Evolutionary conservation across 164 flowering plant species (phyloP).

Genomic region (Berberis vulgaris): DNA sequence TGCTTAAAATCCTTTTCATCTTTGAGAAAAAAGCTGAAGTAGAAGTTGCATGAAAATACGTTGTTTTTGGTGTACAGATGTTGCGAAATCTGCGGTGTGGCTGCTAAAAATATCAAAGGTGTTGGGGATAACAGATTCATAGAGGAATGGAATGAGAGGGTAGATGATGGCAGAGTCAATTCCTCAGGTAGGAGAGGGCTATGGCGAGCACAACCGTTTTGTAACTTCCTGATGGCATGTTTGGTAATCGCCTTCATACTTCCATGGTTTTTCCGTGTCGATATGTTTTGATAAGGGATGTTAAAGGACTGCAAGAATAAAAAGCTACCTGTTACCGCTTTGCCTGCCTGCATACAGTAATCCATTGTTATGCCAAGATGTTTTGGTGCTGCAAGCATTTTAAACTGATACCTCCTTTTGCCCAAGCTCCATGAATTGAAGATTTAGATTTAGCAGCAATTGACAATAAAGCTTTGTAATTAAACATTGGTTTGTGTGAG

Average conservation of each 20-base stretch:
- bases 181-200: conserved; percentile 14
- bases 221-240: conserved; percentile 42
- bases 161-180: neutral
- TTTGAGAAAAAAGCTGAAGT: too few relatives aligned
- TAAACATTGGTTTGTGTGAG: too few relatives aligned
- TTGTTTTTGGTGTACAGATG: conserved; percentile 16
- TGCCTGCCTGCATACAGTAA: too few relatives aligned
- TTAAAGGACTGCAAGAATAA: too few relatives aligned
- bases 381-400: too few relatives aligned
- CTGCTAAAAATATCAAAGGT: conserved; percentile 32
- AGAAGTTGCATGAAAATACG: neutral
- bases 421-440: too few relatives aligned
- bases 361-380: too few relatives aligned
- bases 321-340: too few relatives aligned
- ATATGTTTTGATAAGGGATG: conserved; percentile 17
- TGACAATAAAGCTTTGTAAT: too few relatives aligned
- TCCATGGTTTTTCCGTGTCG: conserved; percentile 43
- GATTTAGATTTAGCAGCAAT: too few relatives aligned
- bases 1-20: too few relatives aligned
- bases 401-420: too few relatives aligned
- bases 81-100: conserved; percentile 47
- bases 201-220: conserved; percentile 26
- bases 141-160: conserved; percentile 23
- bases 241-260: conserved; percentile 42
- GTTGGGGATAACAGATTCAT: conserved; percentile 20